Evolutionary conservation across 2,329 filamentous ascomycete genomes (phyloP).

Genomic region (Alternaria postmessia): DNA sequence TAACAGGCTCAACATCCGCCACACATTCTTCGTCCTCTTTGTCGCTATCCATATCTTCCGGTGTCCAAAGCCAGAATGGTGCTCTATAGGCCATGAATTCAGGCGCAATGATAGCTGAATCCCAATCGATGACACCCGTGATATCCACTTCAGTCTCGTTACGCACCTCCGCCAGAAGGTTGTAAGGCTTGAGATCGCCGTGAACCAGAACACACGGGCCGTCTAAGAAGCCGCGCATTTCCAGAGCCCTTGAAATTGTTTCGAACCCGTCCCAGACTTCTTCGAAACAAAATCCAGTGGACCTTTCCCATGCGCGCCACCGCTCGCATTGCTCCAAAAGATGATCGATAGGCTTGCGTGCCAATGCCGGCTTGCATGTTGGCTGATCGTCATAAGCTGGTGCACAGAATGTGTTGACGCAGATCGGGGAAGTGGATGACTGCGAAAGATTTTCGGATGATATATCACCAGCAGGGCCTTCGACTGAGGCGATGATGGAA

Average conservation of each 20-base stretch:
- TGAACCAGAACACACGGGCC: constrained; percentile 29
- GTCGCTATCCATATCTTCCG: background rate
- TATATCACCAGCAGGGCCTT: background rate
- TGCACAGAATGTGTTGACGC: constrained; percentile 8
- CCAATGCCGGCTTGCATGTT: background rate
- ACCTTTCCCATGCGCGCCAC: constrained; percentile 9
- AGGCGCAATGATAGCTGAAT: constrained; percentile 42
- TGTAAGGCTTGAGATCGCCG: constrained; percentile 37
- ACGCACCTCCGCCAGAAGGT: constrained; percentile 37
- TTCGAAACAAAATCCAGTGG: constrained; percentile 4
- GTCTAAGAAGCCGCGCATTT: constrained; percentile 17
- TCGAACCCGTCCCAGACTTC: constrained; percentile 20
- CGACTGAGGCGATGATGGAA: background rate
- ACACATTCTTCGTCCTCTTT: background rate
- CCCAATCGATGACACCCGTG: constrained; percentile 47
- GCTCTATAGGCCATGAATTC: constrained; percentile 43
- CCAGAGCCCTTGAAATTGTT: constrained; percentile 16
- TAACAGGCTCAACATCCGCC: background rate
- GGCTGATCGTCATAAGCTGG: background rate
- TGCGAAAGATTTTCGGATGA: background rate
- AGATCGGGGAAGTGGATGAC: background rate
- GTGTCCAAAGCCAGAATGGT: constrained; percentile 44
- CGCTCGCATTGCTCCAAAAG: constrained; percentile 16
- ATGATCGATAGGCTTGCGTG: background rate
- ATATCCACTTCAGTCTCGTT: constrained; percentile 15